Conservation (phyloP, 352 stramenopile species). For the Phytopythium vexans region DNA sequence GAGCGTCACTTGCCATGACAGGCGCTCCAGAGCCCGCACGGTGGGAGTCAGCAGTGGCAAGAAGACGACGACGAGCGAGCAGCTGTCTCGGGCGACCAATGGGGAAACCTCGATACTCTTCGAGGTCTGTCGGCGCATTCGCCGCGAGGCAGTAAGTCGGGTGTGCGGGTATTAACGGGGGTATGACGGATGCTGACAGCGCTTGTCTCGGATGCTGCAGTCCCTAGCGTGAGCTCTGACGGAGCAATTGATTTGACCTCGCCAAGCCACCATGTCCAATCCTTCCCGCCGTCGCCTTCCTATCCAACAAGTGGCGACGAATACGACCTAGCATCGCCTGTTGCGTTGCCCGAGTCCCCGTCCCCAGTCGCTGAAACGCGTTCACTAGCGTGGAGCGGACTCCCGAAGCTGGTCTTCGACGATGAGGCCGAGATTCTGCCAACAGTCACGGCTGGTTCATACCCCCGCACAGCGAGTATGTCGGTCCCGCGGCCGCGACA, state of each 20-base stretch:
- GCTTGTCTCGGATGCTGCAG: not conserved
- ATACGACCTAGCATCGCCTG: slow-evolving; percentile 63
- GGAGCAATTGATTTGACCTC: slow-evolving; percentile 32
- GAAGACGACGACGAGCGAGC: slow-evolving; percentile 18
- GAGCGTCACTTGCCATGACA: slow-evolving; percentile 13
- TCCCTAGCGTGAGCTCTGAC: slow-evolving; percentile 3
- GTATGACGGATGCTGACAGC: too few species aligned
- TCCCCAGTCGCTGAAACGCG: slow-evolving; percentile 8
- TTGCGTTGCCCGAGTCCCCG: slow-evolving; percentile 48
- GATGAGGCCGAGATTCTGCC: not conserved
- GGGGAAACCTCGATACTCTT: not conserved
- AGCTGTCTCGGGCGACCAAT: not conserved
- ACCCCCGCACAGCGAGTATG: not conserved
- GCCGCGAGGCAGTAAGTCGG: too few species aligned
- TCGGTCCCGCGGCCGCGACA: not conserved
- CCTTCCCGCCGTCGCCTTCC: slow-evolving; percentile 33
- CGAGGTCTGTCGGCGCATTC: not conserved
- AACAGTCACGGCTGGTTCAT: not conserved
- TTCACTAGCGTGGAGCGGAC: not conserved
- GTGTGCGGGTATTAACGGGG: too few species aligned
- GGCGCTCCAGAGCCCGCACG: slow-evolving; percentile 74
- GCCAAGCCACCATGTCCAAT: slow-evolving; percentile 30
- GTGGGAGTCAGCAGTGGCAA: slow-evolving; percentile 48
- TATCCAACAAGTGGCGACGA: slow-evolving; percentile 38
- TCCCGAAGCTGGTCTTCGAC: slow-evolving; percentile 2